Conservation (phyloP, 306 rosid species). For the Crotalaria pallida region DNA sequence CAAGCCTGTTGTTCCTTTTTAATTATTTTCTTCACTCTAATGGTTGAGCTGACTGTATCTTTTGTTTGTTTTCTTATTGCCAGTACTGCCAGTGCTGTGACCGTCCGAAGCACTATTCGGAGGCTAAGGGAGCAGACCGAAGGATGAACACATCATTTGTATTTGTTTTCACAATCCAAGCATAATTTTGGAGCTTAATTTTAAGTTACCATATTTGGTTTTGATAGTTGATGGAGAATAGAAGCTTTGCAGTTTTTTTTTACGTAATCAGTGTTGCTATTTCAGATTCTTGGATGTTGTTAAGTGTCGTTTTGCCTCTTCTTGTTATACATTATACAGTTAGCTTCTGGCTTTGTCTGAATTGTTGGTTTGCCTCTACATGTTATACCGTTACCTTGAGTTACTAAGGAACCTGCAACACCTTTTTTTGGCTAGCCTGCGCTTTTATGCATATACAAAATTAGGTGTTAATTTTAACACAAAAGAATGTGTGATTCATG, state of each 20-base stretch:
- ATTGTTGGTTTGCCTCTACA: neutral
- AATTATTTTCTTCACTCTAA: neutral
- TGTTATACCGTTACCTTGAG: neutral
- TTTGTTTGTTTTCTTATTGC: slow-evolving; percentile 1
- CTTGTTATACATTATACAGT: too few species aligned
- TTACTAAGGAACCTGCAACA: neutral
- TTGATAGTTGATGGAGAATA: neutral
- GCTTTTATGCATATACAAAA: too few species aligned
- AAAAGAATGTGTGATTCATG: too few species aligned
- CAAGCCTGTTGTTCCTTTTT: neutral
- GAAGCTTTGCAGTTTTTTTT: neutral
- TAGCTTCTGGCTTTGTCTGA: neutral
- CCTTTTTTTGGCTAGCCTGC: neutral
- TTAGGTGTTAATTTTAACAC: too few species aligned
- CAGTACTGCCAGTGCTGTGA: slow-evolving; percentile 81
- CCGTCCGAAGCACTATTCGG: slow-evolving; percentile 64
- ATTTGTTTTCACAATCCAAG: neutral
- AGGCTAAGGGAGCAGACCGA: slow-evolving; percentile 88
- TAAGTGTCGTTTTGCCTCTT: neutral
- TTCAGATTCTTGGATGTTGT: neutral
- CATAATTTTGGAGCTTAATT: neutral
- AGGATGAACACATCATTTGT: slow-evolving; percentile 19
- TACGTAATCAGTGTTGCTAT: neutral
- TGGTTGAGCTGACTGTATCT: neutral
- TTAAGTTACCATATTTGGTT: neutral